Base-by-base conservation (phyloP, 306 rosid genomes). In the Canavalia ensiformis region DNA sequence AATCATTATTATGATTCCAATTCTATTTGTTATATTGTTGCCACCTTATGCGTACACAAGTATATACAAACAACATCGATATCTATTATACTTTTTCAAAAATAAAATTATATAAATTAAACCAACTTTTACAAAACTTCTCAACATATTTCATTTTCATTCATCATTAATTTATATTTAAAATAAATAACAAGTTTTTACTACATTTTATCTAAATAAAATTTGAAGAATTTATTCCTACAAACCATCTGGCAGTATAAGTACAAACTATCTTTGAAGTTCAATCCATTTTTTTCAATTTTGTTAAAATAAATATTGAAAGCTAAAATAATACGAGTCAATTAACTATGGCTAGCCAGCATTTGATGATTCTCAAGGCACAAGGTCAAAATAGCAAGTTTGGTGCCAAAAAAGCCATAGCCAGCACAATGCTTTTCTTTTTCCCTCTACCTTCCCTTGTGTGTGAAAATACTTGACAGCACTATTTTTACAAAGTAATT, bases 371-470 rank as follows among this genome's bases (percentile, higher is more conserved):
- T 54, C 51, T 37, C 75, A 65, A 64, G 31, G 49, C 31, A 63
- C 47, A 63, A 63, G 46, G 45, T 81, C 39, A 13, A 51, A 56
- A 79, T 37, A 51, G 58, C 31, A 54, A 74, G 75, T 11, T n/a
- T 30, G 75, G 7, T 7, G 44, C 33, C 33, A 7, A 54, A 74
- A 50, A 63, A 42, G 59, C 74, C 57, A 72, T 6, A 39, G 11
- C 59, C n/a, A 49, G 42, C 71, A 75, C 63, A 49, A 59, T 35
- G n/a, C 33, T 49, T 11, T 58, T 1, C 7, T 55, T 35, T 50
- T 59, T 1, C 41, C 13, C n/a, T 29, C 29, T 6, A 25, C n/a
- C 30, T 34, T 57, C 31, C 29, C 25, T 1, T 45, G 50, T 63
- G 46, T 57, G 30, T 57, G 13, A 41, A 54, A 67, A 67, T 41